Conservation (phyloP, 495 filamentous ascomycete genomes). For the Aspergillus leporis region DNA sequence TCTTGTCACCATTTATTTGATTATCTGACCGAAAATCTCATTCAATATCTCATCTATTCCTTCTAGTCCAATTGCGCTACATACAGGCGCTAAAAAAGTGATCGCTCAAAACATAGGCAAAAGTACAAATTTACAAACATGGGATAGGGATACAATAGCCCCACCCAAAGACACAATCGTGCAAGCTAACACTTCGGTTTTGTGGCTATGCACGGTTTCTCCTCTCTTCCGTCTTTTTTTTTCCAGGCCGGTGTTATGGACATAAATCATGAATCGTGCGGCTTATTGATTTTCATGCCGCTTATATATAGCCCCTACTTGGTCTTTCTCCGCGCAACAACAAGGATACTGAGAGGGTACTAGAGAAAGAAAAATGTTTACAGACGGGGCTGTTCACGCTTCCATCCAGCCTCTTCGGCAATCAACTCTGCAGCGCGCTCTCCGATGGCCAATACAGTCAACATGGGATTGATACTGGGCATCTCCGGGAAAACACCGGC, state of each 20-base stretch:
- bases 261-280: conserved; percentile 10
- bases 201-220: background rate
- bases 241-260: background rate
- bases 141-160: background rate
- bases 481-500: conserved; percentile 70
- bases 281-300: background rate
- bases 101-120: background rate
- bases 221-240: background rate
- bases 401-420: conserved; percentile 62
- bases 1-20: background rate
- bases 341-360: background rate
- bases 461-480: conserved; percentile 66
- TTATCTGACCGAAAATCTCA: background rate
- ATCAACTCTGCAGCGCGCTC: conserved; percentile 66
- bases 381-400: conserved; percentile 50
- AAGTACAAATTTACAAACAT: background rate
- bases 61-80: background rate
- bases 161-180: background rate
- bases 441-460: conserved; percentile 64
- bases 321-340: background rate
- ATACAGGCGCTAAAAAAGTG: conserved; percentile 1
- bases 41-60: background rate
- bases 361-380: conserved; percentile 19
- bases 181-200: background rate
- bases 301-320: background rate